Evolutionary conservation across 495 filamentous ascomycete species (phyloP), one percentile per base, ranked within the genome.

Genomic region (Articulospora tetracladia): DNA sequence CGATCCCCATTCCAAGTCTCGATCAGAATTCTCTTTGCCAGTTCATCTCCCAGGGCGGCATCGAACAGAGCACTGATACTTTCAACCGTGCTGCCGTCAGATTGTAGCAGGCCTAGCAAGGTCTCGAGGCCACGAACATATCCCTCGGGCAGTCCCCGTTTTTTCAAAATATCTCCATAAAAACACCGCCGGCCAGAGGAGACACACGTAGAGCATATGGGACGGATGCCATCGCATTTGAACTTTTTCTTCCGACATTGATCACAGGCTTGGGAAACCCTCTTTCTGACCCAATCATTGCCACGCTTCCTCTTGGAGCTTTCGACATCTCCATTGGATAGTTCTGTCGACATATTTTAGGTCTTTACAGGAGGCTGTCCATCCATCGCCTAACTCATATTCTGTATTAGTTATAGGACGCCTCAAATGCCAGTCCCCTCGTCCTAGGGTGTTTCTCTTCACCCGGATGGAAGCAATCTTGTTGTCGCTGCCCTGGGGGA

Each of bases 131-230:
- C 78, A 28, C 82, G 74, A 1, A 87, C 82, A 65, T 86, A 87
- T 50, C 84, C 84, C n/a, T 80, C 77, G 52, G 80, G 80, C 17
- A 87, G 77, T 1, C 85, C 87, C 41, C 87, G 80, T 68, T 89
- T 91, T 70, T 86, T 89, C 30, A 85, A 79, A 57, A 78, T 78
- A 24, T 80, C 77, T 50, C 83, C 78, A 70, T 88, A 91, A 7
- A 83, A 81, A 68, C 87, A 91, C 53, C 74, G 59, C n/a, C 83
- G 73, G 23, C 72, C 77, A 34, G 83, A 76, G 10, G 79, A 77
- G 25, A 76, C 73, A 70, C 86, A 90, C 4, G 84, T 84, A 20
- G 75, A 79, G 64, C 86, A 88, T 3, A 75, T 66, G 6, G 86
- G 84, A 51, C 81, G 81, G 8, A 70, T 66, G 0, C 86, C 58